Base-by-base conservation (phyloP, 768 basidiomycete species). In the Gelatoporia subvermispora region DNA sequence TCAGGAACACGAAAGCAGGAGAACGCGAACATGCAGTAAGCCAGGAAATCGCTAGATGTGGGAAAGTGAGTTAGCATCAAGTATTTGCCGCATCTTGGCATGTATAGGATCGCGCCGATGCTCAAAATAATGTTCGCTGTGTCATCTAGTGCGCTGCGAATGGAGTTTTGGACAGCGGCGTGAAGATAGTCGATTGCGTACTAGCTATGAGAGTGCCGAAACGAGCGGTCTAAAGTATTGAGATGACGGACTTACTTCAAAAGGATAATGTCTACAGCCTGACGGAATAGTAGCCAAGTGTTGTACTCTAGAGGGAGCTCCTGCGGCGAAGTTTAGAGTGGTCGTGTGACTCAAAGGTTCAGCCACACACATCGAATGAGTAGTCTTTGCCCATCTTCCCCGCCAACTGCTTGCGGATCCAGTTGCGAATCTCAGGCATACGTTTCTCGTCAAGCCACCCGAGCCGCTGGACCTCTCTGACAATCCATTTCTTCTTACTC, bases 361-460 rank as follows among this genome's bases (percentile, higher is more conserved):
- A 35, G 31, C 15, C 18, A 77, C 82, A 31, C 58, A 92, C 91
- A 60, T 96, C 88, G 63, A 95, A 95, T 4, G 85, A 85, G 65
- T 96, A 98, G 56, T 91, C 91, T 53, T 83, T 82, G 36, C 93
- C 93, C 91, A 97, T 93, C 73, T 96, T 97, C 17, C 85, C 90
- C 16, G 74, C 81, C 2, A 97, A 75, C 60, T 98, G 93, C 42
- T 76, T 76, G 53, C 84, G 77, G 60, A 96, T 90, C 96, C 96
- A 99, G 36, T 73, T 59, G 49, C 88, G 76, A 49, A 88, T 70
- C 7, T 57, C 65, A 0, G 92, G 88, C 21, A 73, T 67, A 18
- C 83, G 75, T 39, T 73, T 60, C 54, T 74, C 72, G 63, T 98
- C 93, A n/a, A 99, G 78, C 94, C 93, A 97, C 3, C 91, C 95